These are phyloP conservation scores for Calonectria leucothoes DNA, from an alignment of 2,329 filamentous ascomycete genomes.

Conservation along the genomic window DNA sequence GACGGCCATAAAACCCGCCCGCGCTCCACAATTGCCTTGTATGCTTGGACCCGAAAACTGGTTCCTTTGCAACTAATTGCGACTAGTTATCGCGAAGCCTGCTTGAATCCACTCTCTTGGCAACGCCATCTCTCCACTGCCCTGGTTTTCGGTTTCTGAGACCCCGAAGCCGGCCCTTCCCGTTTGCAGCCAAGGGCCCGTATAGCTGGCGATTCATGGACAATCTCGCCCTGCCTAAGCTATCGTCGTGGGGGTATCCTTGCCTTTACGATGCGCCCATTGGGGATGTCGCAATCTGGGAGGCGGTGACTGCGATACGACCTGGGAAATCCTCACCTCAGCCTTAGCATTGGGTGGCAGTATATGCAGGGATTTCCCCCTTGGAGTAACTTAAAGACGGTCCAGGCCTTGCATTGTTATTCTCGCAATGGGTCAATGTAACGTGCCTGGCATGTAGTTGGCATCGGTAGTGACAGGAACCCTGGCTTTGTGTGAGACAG, in stretches of 20 bases:
- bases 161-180: no score
- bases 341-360: background rate
- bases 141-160: background rate
- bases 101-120: background rate
- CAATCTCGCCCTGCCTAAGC: no score
- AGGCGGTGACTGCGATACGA: background rate
- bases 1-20: background rate
- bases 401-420: background rate
- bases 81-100: background rate
- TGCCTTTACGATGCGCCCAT: background rate
- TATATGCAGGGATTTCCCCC: background rate
- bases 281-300: background rate
- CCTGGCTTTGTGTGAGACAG: background rate
- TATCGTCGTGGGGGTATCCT: no score
- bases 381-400: background rate
- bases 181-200: no score
- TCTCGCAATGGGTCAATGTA: background rate
- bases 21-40: background rate
- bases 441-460: background rate
- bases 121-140: background rate
- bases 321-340: background rate
- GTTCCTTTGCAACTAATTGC: background rate
- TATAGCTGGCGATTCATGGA: no score
- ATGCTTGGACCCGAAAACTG: background rate
- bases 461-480: background rate